Percentiles rank a stretch among this genome's conserved stretches.
Conservation (phyloP, 768 basidiomycete species). For the Xerocomus potaroensis region DNA sequence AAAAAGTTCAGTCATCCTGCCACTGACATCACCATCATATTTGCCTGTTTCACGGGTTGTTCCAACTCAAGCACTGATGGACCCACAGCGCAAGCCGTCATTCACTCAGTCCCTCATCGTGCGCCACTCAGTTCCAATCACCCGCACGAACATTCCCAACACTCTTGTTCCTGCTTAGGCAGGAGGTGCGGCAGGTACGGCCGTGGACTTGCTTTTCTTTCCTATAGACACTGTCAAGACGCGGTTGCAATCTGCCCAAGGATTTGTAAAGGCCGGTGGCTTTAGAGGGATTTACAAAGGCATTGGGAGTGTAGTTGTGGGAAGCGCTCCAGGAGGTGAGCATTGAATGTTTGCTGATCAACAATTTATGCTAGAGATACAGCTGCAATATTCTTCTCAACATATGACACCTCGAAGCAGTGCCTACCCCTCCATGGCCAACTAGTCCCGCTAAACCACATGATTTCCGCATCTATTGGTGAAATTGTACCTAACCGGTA, state of each 20-base stretch:
- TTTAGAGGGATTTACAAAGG: constrained; percentile 91
- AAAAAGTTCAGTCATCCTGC: no score
- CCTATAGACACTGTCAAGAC: constrained; percentile 98
- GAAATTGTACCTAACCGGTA: constrained; percentile 45
- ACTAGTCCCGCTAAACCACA: constrained; percentile 61
- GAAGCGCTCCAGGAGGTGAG: constrained; percentile 92
- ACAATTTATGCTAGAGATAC: constrained; percentile 3
- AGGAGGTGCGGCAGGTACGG: constrained; percentile 86
- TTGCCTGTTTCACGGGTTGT: no score
- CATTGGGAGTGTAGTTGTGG: constrained; percentile 89
- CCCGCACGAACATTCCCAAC: constrained; percentile 11
- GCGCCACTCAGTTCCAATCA: constrained; percentile 19
- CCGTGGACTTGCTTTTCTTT: constrained; percentile 94
- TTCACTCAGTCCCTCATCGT: constrained; percentile 47
- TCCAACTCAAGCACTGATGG: no score
- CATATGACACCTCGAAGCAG: constrained; percentile 86
- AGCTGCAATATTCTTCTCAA: constrained; percentile 96
- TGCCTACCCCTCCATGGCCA: constrained; percentile 57
- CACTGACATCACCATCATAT: no score
- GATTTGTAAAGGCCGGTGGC: constrained; percentile 82
- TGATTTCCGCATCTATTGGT: constrained; percentile 55
- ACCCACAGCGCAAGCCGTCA: constrained; percentile 33
- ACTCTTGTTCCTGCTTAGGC: constrained; percentile 44
- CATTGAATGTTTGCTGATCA: not conserved
- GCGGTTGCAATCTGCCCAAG: constrained; percentile 83